Base-by-base conservation (phyloP, 208 protist species). In the Crithidia bombi region DNA sequence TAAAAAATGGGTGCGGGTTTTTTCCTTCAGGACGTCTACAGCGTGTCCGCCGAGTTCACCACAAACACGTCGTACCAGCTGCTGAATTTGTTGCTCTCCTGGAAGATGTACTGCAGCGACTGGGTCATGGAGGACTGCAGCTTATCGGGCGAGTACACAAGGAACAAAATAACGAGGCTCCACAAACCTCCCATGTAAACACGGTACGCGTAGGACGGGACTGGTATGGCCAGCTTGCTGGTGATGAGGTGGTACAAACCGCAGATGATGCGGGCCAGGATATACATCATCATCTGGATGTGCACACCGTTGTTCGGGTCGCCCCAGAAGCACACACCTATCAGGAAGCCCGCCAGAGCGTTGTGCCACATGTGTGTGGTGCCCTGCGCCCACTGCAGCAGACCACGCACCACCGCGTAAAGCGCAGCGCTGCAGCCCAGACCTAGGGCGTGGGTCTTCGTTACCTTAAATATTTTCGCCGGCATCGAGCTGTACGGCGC, bases 281-380 rank as follows among this genome's bases (percentile, higher is more conserved):
- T 90, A 80, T 97, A 97, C 87, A 97, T 92, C 70, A 87, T 92
- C 86, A 97, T 94, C 77, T 97, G 92, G 63, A 90, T 73, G 56
- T 92, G 84, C 21, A 97, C 84, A 1, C 61, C 63, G 55, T 81
- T 86, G 61, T 77, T 84, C 56, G 72, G 28, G 57, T 94, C 81
- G 2, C 87, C 85, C 90, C 92, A 97, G 66, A 85, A 90, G 54
- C 79, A 44, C 36, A 19, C 69, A 7, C 92, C 92, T 26, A 94
- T 75, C 46, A 90, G 5, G 66, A 93, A 91, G 38, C 92, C 92
- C n/a, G 82, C 90, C 3, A 96, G 41, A 1, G 87, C 83, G 65
- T 68, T 76, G 75, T 96, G 92, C 92, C 90, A 93, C 23, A 72
- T 26, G 35, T 66, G 63, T 25, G 66, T 55, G 5, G 28, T 54